These are phyloP conservation scores for Podila horticola DNA, from an alignment of 192 early-diverging fungal genomes.

Conservation along the genomic window DNA sequence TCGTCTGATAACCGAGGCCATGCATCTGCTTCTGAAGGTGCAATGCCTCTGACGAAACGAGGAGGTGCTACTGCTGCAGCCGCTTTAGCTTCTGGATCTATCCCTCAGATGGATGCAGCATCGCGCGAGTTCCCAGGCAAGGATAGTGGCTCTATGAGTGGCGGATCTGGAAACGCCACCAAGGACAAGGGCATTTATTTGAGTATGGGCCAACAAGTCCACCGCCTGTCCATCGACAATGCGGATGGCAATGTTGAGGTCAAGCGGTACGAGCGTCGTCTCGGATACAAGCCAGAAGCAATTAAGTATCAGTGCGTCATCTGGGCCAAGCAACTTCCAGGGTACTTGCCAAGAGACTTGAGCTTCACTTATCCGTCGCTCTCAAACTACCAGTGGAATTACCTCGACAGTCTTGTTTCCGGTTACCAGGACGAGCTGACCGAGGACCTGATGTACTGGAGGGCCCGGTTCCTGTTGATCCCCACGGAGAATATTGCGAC, in stretches of 20 bases:
- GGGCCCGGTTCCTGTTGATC: slow-evolving; percentile 90
- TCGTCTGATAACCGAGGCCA: not conserved
- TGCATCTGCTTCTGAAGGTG: not conserved
- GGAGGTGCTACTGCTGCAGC: not conserved
- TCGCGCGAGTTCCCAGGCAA: slow-evolving; percentile 40
- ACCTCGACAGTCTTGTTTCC: slow-evolving; percentile 89
- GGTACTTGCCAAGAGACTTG: slow-evolving; percentile 67
- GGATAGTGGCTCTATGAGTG: not conserved
- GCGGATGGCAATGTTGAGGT: slow-evolving; percentile 80
- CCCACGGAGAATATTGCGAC: slow-evolving; percentile 75
- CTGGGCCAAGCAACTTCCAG: slow-evolving; percentile 80
- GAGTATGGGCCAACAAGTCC: slow-evolving; percentile 92
- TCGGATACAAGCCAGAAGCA: slow-evolving; percentile 63
- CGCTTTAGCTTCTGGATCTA: not conserved
- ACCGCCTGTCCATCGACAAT: slow-evolving; percentile 79
- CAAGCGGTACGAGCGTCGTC: slow-evolving; percentile 82
- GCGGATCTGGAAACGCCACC: not conserved
- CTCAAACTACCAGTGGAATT: slow-evolving; percentile 92
- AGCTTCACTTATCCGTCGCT: slow-evolving; percentile 82
- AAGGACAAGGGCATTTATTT: slow-evolving; percentile 71
- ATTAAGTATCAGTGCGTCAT: slow-evolving; percentile 83
- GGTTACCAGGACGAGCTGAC: slow-evolving; percentile 87
- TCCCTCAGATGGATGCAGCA: slow-evolving; percentile 7
- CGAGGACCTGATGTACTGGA: slow-evolving; percentile 85
- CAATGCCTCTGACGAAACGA: not conserved